Percentiles rank a stretch among this genome's conserved stretches.
Conservation (phyloP, 2,329 filamentous ascomycete genomes). For the Fragosphaeria purpurea region DNA sequence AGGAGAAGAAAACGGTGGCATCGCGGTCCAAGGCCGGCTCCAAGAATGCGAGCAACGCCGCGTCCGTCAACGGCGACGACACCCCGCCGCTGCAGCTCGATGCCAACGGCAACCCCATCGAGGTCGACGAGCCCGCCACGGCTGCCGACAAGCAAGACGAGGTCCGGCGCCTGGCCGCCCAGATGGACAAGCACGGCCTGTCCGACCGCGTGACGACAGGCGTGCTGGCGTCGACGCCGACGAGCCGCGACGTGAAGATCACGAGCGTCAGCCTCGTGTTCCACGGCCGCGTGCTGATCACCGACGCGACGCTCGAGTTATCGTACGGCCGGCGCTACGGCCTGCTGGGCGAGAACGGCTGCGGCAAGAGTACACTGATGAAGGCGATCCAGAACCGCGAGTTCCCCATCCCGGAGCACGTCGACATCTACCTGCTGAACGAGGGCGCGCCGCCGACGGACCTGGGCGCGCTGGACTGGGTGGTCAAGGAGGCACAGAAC, state of each 20-base stretch:
- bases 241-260: constrained; percentile 94
- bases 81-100: constrained; percentile 46
- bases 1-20: constrained; percentile 67
- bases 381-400: constrained; percentile 91
- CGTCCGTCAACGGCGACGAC: constrained; percentile 62
- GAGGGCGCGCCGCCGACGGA: constrained; percentile 88
- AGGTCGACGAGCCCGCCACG: constrained; percentile 49
- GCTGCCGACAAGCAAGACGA: constrained; percentile 64
- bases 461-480: constrained; percentile 90
- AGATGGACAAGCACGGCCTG: constrained; percentile 92
- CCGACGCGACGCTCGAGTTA: constrained; percentile 85
- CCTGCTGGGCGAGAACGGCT: constrained; percentile 95
- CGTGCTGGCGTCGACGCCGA: constrained; percentile 74
- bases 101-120: constrained; percentile 46
- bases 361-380: constrained; percentile 95
- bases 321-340: constrained; percentile 90
- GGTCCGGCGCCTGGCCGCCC: constrained; percentile 77
- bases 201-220: constrained; percentile 98
- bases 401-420: constrained; percentile 88
- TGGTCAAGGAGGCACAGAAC: constrained; percentile 85
- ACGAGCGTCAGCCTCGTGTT: constrained; percentile 89
- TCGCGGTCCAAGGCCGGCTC: constrained; percentile 57
- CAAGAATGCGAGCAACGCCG: constrained; percentile 51
- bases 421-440: constrained; percentile 98
- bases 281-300: constrained; percentile 94